Conservation (phyloP, 805 yeast genomes). For the Candida vaughaniae region DNA sequence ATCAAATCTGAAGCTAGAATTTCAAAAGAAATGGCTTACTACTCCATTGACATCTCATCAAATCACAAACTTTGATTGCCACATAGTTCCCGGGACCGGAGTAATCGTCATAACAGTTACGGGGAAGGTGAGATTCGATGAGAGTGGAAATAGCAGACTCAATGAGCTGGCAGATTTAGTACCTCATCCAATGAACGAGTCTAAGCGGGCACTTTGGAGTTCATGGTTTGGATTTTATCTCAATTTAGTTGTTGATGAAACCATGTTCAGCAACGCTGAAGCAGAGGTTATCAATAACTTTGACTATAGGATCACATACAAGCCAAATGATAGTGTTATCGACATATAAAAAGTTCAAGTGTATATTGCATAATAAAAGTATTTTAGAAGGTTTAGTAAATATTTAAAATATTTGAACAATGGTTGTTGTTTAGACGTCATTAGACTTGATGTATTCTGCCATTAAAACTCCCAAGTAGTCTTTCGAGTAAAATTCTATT, state of each 20-base stretch:
- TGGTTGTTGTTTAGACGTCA: conserved; percentile 13
- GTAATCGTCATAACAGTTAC: conserved; percentile 50
- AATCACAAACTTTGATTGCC: conserved; percentile 63
- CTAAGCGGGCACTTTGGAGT: conserved; percentile 59
- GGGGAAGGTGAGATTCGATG: conserved; percentile 73
- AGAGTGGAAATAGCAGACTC: conserved; percentile 63
- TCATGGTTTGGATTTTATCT: conserved; percentile 68
- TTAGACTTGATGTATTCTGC: conserved; percentile 25
- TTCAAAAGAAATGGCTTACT: conserved; percentile 58
- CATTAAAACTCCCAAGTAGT: conserved; percentile 34
- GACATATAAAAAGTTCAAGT: conserved; percentile 5
- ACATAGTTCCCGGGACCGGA: conserved; percentile 64
- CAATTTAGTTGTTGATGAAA: conserved; percentile 59
- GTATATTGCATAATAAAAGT: conserved; percentile 3
- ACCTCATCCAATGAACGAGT: conserved; percentile 11
- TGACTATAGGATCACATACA: conserved; percentile 64
- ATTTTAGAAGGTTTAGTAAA: too few relatives aligned
- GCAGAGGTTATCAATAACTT: conserved; percentile 55
- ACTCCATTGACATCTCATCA: conserved; percentile 62
- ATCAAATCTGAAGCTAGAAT: conserved; percentile 39
- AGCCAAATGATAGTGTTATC: conserved; percentile 53
- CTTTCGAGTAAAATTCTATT: conserved; percentile 27
- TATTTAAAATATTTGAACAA: conserved; percentile 1
- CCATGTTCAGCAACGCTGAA: conserved; percentile 24
- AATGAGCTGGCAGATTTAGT: conserved; percentile 64